Conservation (phyloP, 108 stramenopile species). For the Fragilariopsis cylindrus region DNA sequence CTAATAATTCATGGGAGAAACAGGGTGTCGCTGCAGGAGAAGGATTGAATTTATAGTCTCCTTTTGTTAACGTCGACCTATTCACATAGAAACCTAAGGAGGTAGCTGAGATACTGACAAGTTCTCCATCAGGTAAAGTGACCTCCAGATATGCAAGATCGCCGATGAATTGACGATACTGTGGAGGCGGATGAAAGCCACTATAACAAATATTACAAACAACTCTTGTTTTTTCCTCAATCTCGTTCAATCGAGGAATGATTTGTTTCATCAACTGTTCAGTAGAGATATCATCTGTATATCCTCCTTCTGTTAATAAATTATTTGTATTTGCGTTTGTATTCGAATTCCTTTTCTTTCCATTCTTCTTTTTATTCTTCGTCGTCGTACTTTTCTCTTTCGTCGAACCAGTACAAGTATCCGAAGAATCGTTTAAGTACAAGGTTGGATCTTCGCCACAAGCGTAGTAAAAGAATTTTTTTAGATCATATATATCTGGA, state of each 20-base stretch:
- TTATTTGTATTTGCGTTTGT: slow-evolving; percentile 10
- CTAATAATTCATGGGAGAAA: slow-evolving; percentile 75
- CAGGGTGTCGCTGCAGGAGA: slow-evolving; percentile 71
- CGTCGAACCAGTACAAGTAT: not conserved
- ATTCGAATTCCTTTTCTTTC: slow-evolving; percentile 45
- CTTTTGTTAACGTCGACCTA: slow-evolving; percentile 36
- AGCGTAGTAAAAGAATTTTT: slow-evolving; percentile 71
- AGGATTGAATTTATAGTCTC: slow-evolving; percentile 73
- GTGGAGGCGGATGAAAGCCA: slow-evolving; percentile 90
- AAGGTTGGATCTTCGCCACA: slow-evolving; percentile 68
- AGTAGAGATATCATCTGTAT: slow-evolving; percentile 9
- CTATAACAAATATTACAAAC: slow-evolving; percentile 57
- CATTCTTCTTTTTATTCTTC: slow-evolving; percentile 53
- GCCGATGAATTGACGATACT: slow-evolving; percentile 77
- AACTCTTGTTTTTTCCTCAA: slow-evolving; percentile 53
- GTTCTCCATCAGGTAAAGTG: slow-evolving; percentile 45
- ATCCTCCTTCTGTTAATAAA: not conserved
- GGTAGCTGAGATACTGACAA: slow-evolving; percentile 80
- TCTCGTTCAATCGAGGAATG: slow-evolving; percentile 48
- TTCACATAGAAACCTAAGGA: slow-evolving; percentile 92
- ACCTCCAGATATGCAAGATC: slow-evolving; percentile 95
- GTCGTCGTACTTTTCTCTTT: slow-evolving; percentile 8
- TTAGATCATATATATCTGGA: slow-evolving; percentile 50
- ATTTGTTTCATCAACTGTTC: slow-evolving; percentile 35
- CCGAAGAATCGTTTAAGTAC: slow-evolving; percentile 19